Evolutionary conservation across 2,329 filamentous ascomycete species (phyloP).

Genomic region (Colletotrichum shisoi): DNA sequence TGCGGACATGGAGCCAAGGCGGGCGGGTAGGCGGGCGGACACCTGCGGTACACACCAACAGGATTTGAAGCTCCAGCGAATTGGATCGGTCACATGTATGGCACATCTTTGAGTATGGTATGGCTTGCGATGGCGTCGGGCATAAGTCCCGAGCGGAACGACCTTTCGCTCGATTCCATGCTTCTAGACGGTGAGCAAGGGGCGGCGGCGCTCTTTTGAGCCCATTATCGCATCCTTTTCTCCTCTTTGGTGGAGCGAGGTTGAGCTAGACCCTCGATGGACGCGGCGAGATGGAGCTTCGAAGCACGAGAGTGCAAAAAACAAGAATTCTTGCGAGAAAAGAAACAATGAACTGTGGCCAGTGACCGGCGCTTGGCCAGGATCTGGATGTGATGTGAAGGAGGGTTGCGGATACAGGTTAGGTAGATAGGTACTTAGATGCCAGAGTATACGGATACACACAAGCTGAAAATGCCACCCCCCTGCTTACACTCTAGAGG

Average conservation of each 20-base stretch:
- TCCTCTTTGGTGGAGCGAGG: not conserved
- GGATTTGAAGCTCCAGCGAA: not conserved
- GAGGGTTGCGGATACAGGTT: not conserved
- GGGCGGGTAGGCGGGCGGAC: not conserved
- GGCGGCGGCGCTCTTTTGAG: not conserved
- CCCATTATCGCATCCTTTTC: not conserved
- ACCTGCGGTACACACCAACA: not conserved
- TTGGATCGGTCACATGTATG: not conserved
- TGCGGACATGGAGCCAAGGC: not conserved
- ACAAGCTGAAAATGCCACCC: no score
- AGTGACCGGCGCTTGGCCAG: not conserved
- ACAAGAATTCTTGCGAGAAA: not conserved
- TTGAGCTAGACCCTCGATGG: slow-evolving; percentile 3
- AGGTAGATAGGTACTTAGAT: not conserved
- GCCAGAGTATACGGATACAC: no score
- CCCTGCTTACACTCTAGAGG: no score
- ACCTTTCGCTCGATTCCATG: not conserved
- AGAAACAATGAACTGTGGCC: not conserved
- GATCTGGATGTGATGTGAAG: slow-evolving; percentile 3
- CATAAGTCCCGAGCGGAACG: not conserved
- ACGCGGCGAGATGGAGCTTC: not conserved
- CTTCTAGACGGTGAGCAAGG: slow-evolving; percentile 2
- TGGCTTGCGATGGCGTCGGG: not conserved
- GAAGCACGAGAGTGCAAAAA: not conserved
- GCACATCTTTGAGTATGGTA: not conserved